These are phyloP conservation scores for Boletus huronensis DNA, from an alignment of 768 basidiomycete genomes.

Conservation along the genomic window DNA sequence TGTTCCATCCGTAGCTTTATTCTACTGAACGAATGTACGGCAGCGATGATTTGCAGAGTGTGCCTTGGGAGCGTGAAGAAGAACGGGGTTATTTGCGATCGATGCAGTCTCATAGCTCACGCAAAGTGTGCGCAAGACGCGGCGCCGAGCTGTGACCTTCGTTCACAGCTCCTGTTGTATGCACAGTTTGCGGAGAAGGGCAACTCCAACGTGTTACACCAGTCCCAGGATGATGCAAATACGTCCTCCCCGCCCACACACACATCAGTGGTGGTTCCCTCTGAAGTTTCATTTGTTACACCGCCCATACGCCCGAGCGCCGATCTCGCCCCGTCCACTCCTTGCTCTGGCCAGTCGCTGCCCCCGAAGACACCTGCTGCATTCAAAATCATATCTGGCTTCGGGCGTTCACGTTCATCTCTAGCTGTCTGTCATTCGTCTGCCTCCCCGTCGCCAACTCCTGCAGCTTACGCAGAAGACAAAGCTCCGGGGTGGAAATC, in stretches of 20 bases:
- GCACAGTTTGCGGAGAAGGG: slow-evolving; percentile 76
- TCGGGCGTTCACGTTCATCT: slow-evolving; percentile 64
- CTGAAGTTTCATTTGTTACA: slow-evolving; percentile 53
- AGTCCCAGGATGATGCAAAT: slow-evolving; percentile 45
- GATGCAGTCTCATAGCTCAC: slow-evolving; percentile 88
- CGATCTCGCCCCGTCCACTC: slow-evolving; percentile 38
- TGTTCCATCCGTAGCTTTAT: not conserved
- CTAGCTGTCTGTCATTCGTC: slow-evolving; percentile 40
- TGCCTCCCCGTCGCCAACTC: slow-evolving; percentile 27
- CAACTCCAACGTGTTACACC: slow-evolving; percentile 52
- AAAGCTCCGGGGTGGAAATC: slow-evolving; percentile 28
- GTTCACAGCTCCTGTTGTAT: slow-evolving; percentile 73
- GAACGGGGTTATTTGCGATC: slow-evolving; percentile 81
- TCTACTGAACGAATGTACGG: slow-evolving; percentile 7
- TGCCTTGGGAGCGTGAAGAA: slow-evolving; percentile 80
- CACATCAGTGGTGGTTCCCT: slow-evolving; percentile 42
- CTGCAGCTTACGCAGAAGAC: slow-evolving; percentile 24
- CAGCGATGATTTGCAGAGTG: slow-evolving; percentile 85
- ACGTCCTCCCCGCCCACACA: not conserved
- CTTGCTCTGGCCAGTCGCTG: slow-evolving; percentile 17
- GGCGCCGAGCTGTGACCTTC: slow-evolving; percentile 77
- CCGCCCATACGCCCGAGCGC: slow-evolving; percentile 47
- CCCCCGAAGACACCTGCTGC: slow-evolving; percentile 50
- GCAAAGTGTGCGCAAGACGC: slow-evolving; percentile 70
- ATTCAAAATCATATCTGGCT: slow-evolving; percentile 62